Percentiles rank a stretch among this genome's conserved stretches.
These are phyloP conservation scores for Moniliella sp. DNA, from an alignment of 1,284 basidiomycete species.

Conservation along the genomic window DNA sequence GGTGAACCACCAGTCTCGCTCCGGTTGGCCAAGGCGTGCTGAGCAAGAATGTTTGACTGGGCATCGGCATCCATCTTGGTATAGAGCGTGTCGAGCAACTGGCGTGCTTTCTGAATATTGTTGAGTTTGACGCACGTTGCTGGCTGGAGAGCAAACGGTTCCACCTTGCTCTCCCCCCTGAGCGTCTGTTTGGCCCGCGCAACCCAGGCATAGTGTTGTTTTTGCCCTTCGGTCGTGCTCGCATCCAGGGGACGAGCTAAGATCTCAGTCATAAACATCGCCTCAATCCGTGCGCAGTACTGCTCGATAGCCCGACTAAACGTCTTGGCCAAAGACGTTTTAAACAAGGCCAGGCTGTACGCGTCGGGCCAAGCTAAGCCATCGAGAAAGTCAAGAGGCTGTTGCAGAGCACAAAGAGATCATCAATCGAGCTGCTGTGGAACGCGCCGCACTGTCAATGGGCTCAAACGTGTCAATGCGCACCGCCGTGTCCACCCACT, in stretches of 20 bases:
- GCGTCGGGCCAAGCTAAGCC: conserved; percentile 77
- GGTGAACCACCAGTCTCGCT: too few species aligned
- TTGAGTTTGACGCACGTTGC: conserved; percentile 81
- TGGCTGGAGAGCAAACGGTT: conserved; percentile 78
- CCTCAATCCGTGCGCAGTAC: conserved; percentile 69
- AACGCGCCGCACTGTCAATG: conserved; percentile 38
- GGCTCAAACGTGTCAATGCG: conserved; percentile 40
- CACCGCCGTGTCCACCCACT: conserved; percentile 50
- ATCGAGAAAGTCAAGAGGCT: conserved; percentile 67
- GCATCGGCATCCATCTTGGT: conserved; percentile 72
- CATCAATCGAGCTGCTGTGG: conserved; percentile 84
- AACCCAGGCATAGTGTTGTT: conserved; percentile 72
- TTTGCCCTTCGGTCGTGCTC: conserved; percentile 37
- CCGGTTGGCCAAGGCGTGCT: conserved; percentile 36
- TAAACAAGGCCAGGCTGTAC: conserved; percentile 69
- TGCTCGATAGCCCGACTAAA: conserved; percentile 75
- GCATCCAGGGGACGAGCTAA: conserved; percentile 47
- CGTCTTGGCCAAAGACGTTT: conserved; percentile 53
- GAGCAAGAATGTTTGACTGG: conserved; percentile 45
- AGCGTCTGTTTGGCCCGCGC: conserved; percentile 66
- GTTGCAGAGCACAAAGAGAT: conserved; percentile 78
- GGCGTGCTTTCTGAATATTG: conserved; percentile 78
- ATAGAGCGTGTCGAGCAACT: conserved; percentile 78
- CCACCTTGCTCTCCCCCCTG: conserved; percentile 60
- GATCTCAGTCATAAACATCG: conserved; percentile 79